Percentiles rank a stretch among this genome's conserved stretches.
These are phyloP conservation scores for Xylaria venustula DNA, from an alignment of 495 filamentous ascomycete species.

Conservation along the genomic window DNA sequence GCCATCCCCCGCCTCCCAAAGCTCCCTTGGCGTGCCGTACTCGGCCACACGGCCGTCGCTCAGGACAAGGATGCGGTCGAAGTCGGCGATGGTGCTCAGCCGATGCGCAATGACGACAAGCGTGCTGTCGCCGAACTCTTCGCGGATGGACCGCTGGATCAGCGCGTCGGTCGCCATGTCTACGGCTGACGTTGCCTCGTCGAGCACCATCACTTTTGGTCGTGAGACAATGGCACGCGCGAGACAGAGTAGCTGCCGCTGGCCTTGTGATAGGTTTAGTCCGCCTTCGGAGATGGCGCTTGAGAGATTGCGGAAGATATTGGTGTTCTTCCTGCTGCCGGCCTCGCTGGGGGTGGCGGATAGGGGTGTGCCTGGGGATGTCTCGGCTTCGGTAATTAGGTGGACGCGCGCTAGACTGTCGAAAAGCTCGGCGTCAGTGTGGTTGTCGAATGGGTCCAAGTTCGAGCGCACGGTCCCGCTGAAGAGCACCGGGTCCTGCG, in stretches of 20 bases:
- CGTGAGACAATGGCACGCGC: slow-evolving; percentile 80
- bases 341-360: slow-evolving; percentile 25
- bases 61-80: slow-evolving; percentile 81
- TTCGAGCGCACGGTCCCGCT: slow-evolving; percentile 81
- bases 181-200: slow-evolving; percentile 87
- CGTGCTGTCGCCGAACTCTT: slow-evolving; percentile 75
- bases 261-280: slow-evolving; percentile 80
- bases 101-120: slow-evolving; percentile 87
- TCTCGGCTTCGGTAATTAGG: slow-evolving; percentile 49
- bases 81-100: slow-evolving; percentile 81
- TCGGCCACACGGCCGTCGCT: slow-evolving; percentile 73
- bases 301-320: slow-evolving; percentile 59
- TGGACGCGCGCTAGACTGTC: slow-evolving; percentile 78
- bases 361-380: slow-evolving; percentile 24
- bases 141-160: slow-evolving; percentile 79
- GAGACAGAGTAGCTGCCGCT: slow-evolving; percentile 84
- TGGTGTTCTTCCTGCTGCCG: slow-evolving; percentile 49
- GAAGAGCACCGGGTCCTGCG: slow-evolving; percentile 84
- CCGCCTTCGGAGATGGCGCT: slow-evolving; percentile 73
- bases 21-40: slow-evolving; percentile 65
- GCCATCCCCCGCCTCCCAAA: slow-evolving; percentile 57
- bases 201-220: slow-evolving; percentile 83
- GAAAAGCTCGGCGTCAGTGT: slow-evolving; percentile 67
- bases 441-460: slow-evolving; percentile 75
- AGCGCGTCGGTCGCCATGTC: slow-evolving; percentile 82